These are phyloP conservation scores for Furculomyces boomerangus DNA, from an alignment of 371 early-diverging fungal genomes.

Conservation along the genomic window DNA sequence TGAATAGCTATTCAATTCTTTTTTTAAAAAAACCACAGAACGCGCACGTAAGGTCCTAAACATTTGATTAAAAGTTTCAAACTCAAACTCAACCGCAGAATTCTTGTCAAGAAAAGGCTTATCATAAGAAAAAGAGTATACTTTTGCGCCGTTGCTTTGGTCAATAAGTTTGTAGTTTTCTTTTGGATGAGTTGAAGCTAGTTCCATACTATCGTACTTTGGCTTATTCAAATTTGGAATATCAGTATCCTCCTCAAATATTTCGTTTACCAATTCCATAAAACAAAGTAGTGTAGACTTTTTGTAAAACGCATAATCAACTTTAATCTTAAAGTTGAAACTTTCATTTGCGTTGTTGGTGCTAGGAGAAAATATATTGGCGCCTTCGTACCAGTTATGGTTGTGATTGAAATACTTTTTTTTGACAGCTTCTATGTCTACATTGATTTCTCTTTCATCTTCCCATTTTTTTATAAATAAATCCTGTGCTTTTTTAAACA, in stretches of 20 bases:
- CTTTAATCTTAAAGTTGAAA: background rate
- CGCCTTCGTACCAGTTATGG: background rate
- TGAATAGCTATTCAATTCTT: background rate
- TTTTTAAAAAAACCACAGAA: background rate
- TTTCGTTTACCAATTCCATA: background rate
- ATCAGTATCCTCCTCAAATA: background rate
- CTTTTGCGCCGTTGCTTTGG: background rate
- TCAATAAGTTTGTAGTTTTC: background rate
- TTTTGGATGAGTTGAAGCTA: background rate
- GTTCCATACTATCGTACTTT: background rate
- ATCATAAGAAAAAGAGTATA: background rate
- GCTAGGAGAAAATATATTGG: background rate
- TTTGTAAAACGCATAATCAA: background rate
- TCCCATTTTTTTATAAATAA: background rate
- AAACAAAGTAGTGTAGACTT: background rate
- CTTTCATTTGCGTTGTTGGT: background rate
- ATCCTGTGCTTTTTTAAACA: background rate
- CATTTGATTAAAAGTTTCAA: background rate
- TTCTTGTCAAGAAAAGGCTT: background rate
- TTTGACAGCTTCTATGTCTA: background rate
- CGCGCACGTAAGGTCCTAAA: background rate
- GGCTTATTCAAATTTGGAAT: background rate
- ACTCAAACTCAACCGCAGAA: background rate
- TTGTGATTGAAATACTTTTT: background rate
- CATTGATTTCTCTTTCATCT: background rate